Base-by-base conservation (phyloP, 495 filamentous ascomycete genomes). In the Penicillium verhagenii region DNA sequence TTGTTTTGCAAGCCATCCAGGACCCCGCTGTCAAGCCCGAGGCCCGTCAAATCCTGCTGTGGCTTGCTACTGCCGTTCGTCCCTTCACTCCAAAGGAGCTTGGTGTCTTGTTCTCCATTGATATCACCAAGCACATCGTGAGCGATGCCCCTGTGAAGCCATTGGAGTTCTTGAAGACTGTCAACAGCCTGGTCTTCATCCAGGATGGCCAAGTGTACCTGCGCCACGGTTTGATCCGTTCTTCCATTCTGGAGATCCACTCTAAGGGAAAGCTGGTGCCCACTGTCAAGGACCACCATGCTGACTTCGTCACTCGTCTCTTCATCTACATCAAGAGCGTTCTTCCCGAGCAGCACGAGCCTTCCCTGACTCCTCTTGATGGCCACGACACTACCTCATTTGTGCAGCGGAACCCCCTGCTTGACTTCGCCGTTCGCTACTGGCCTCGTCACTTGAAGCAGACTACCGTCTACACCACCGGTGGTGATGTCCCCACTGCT, bases 341-440 rank as follows among this genome's bases (percentile, higher is more conserved):
- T 26, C 58, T 71, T 8, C 54, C 60, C 10, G 64, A 65, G 26
- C 58, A 67, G 21, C 59, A 67, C 24, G 66, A 72, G 39, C 66
- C 64, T 10, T 67, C 71, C 1, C 42, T 72, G 21, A 53, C 49
- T 21, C 57, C 63, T 4, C 31, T 71, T 20, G 66, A 68, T 44
- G 43, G 47, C 1, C 60, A 65, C 26, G 54, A 65, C 20, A 61
- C 55, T 18, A 50, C 39, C 7, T 42, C 46, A 0, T 50, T 69
- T 6, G 26, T 68, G 29, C 58, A 59, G 6, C 64, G 59, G 23
- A 23, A 64, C 28, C 59, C 70, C 16, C 60, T 74, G 25, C 63
- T 74, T 11, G 71, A 74, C 44, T 72, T 74, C 39, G 63, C 67
- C 13, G 24, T 74, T 10, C 66, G 68, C 11, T 74, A 74, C 63